A percentile compares a stretch with the other conserved stretches of the same genome.
phyloP scores from a whole-genome alignment of 106 monocot species.

The Phalaenopsis aphrodite region DNA sequence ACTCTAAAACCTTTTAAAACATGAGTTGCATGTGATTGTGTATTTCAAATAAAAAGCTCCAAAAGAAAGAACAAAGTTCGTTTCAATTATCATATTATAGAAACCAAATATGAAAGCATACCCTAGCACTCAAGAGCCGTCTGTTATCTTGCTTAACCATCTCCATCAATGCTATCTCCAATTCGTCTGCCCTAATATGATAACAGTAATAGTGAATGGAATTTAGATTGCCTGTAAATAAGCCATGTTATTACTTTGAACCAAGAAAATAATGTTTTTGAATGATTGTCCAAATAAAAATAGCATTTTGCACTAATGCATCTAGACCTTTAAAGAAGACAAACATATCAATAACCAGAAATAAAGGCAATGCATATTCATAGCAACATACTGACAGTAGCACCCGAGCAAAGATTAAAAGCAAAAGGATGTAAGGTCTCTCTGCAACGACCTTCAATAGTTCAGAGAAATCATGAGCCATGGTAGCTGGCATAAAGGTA shows the following conservation, averaged over 20 bases:
- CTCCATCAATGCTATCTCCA: conserved; percentile 94
- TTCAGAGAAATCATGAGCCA: not conserved
- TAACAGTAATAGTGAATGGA: not conserved
- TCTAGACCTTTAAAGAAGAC: not conserved
- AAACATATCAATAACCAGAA: not conserved
- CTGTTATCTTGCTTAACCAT: conserved; percentile 99
- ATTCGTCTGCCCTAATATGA: conserved; percentile 56
- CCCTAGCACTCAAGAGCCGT: conserved; percentile 85
- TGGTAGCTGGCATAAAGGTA: not conserved
- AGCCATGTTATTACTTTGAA: not conserved
- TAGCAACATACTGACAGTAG: not conserved
- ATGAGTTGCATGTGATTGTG: not conserved
- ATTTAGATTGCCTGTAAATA: not conserved
- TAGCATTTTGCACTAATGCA: not conserved
- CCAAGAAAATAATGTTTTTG: not conserved
- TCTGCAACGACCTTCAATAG: not conserved
- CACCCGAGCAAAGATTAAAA: not conserved
- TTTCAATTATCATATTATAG: not conserved
- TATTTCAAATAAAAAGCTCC: not conserved
- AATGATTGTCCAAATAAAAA: not conserved
- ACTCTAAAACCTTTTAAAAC: not conserved
- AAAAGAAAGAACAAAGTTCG: not conserved
- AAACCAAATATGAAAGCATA: conserved; percentile 8
- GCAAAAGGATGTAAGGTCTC: not conserved
- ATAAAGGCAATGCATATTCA: not conserved